Base-by-base conservation (phyloP, 495 filamentous ascomycete species). In the Penicillium lividum region DNA sequence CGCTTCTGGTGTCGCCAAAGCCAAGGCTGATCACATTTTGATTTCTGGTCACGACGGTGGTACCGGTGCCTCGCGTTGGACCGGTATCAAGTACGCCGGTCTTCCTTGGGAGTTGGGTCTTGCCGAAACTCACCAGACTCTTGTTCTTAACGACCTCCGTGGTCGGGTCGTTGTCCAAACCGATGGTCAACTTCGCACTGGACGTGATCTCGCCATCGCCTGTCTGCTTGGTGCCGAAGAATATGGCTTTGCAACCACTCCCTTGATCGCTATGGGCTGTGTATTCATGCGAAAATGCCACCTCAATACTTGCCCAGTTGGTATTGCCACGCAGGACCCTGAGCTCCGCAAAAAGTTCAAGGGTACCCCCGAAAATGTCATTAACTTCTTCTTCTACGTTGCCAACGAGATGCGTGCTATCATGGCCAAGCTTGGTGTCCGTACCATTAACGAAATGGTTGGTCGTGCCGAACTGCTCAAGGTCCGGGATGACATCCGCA, bases 321-420 rank as follows among this genome's bases (percentile, higher is more conserved):
- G 94, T 68, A 97, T 99, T 52, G 94, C 94, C 1, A 97, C 94
- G 6, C 94, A 99, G 68, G 95, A 99, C 64, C 91, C 91, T 6
- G 92, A 95, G 67, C 85, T 99, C 3, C 85, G 95, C 22, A 90
- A 92, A 80, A 99, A 97, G 78, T 98, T 99, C 75, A 82, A 84
- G 43, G 95, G 94, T 31, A 92, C 91, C 0, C 93, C 94, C 7
- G 94, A 99, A 74, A 91, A 99, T 69, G 94, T 97, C 46, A 99
- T 99, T 75, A 99, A 99, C 81, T 99, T 98, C 83, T 99, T 99
- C 79, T 99, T 97, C 77, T 99, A 99, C 66, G 82, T 99, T 48
- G 87, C 95, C 59, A 99, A 99, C 66, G 94, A 99, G 79, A 86
- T 99, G 58, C 88, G 94, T 60, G 93, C 94, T 16, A 97, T 99